A percentile compares a stretch with the other conserved stretches of the same genome.
Evolutionary conservation across 768 basidiomycete species (phyloP).

Genomic region (Lyophyllum semitale): DNA sequence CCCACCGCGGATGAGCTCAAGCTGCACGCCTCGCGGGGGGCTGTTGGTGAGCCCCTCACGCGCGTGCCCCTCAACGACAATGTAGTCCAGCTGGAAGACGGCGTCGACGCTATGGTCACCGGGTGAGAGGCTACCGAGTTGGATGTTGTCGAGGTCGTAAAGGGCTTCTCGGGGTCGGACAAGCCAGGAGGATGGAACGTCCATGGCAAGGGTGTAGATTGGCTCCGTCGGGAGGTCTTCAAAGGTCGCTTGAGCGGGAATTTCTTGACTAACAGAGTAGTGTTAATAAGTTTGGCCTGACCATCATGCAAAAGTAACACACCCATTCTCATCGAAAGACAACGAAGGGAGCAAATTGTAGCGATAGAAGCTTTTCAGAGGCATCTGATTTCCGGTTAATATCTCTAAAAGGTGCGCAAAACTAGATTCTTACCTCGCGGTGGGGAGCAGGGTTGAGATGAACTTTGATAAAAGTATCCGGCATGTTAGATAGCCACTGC

Average conservation of each 20-base stretch:
- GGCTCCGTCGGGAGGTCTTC: slow-evolving; percentile 77
- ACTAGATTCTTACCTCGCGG: slow-evolving; percentile 56
- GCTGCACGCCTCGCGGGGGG: slow-evolving; percentile 89
- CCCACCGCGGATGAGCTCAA: slow-evolving; percentile 63
- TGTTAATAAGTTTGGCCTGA: neutral
- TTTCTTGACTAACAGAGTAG: slow-evolving; percentile 48
- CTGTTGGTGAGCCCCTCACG: slow-evolving; percentile 64
- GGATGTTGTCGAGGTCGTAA: slow-evolving; percentile 96
- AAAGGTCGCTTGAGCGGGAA: slow-evolving; percentile 63
- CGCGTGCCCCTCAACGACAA: slow-evolving; percentile 94
- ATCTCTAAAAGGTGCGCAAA: neutral
- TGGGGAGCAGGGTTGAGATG: slow-evolving; percentile 73
- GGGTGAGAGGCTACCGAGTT: slow-evolving; percentile 65
- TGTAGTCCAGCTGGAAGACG: slow-evolving; percentile 84
- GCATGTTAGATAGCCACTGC: slow-evolving; percentile 67
- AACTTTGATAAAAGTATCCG: slow-evolving; percentile 71
- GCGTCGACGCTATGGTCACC: slow-evolving; percentile 72
- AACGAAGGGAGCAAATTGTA: slow-evolving; percentile 63
- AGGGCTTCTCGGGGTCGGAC: slow-evolving; percentile 86
- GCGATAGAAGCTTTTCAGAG: slow-evolving; percentile 91
- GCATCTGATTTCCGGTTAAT: slow-evolving; percentile 53
- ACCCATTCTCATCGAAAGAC: slow-evolving; percentile 74
- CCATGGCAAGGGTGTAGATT: slow-evolving; percentile 93
- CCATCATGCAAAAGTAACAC: slow-evolving; percentile 22
- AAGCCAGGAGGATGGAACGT: slow-evolving; percentile 90